Evolutionary conservation across 2,329 filamentous ascomycete genomes (phyloP).

Genomic region (Sclerotinia trifoliorum): DNA sequence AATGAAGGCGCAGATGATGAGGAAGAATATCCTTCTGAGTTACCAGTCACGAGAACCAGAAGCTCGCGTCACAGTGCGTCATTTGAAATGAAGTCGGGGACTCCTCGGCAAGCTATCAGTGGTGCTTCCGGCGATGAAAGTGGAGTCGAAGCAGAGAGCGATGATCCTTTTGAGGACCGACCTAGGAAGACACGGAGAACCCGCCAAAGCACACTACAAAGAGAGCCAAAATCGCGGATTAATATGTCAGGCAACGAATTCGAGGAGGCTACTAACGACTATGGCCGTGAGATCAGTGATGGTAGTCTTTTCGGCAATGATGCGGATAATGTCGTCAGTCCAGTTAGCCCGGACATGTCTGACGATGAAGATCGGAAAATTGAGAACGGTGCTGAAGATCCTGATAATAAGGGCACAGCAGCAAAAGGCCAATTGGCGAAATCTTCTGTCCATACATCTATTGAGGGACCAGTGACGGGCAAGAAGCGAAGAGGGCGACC

Average conservation of each 20-base stretch:
- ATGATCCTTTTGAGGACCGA: conserved; percentile 1
- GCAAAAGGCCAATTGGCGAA: not conserved
- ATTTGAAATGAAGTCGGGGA: not conserved
- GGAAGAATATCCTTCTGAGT: conserved; percentile 12
- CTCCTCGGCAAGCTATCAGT: not conserved
- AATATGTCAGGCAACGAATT: not conserved
- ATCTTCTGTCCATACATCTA: not conserved
- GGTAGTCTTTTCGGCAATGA: conserved; percentile 16
- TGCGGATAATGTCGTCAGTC: not conserved
- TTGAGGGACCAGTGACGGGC: conserved; percentile 10
- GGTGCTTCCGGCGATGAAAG: not conserved
- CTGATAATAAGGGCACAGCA: not conserved
- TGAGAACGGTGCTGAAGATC: not conserved
- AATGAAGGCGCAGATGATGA: conserved; percentile 31
- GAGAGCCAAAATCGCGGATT: not conserved
- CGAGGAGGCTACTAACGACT: not conserved
- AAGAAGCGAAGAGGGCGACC: conserved; percentile 34
- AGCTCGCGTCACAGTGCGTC: not conserved
- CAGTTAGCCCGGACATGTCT: conserved; percentile 1
- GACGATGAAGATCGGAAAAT: not conserved
- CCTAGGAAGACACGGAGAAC: conserved; percentile 1
- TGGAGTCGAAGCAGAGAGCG: not conserved
- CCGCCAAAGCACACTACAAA: not conserved
- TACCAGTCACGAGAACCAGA: conserved; percentile 7
- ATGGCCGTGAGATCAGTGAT: conserved; percentile 8